Conservation (phyloP, 176 grass and related monocot species). For the Bothriochloa decipiens region DNA sequence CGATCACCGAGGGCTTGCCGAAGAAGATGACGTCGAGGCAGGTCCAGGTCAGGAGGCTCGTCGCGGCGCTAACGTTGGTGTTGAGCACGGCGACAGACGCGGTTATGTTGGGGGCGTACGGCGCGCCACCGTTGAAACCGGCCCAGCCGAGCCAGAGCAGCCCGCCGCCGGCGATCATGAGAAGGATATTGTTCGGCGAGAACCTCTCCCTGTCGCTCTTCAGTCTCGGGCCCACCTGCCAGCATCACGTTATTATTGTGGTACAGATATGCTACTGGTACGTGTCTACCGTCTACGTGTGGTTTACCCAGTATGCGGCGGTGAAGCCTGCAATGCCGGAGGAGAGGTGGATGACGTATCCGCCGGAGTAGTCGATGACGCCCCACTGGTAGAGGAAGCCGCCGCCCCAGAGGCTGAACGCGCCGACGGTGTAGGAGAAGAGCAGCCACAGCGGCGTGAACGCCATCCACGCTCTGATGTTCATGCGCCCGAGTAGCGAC, state of each 20-base stretch:
- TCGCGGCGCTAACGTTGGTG: constrained; percentile 69
- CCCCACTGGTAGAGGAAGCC: constrained; percentile 82
- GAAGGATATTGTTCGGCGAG: constrained; percentile 71
- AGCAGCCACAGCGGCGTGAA: constrained; percentile 75
- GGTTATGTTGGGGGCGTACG: constrained; percentile 57
- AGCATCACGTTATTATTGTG: neutral
- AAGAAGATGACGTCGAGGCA: constrained; percentile 79
- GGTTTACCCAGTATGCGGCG: constrained; percentile 84
- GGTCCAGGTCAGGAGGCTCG: constrained; percentile 81
- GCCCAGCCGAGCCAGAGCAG: constrained; percentile 83
- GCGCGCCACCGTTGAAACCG: constrained; percentile 77
- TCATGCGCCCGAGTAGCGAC: constrained; percentile 75
- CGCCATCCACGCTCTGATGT: constrained; percentile 83
- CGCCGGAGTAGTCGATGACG: constrained; percentile 92
- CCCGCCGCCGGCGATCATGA: constrained; percentile 73
- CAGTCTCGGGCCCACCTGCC: constrained; percentile 72
- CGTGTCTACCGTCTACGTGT: too few species aligned
- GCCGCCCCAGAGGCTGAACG: constrained; percentile 82
- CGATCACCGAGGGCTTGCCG: constrained; percentile 75
- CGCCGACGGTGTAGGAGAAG: constrained; percentile 74
- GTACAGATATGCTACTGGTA: neutral
- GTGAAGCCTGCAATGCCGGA: constrained; percentile 83
- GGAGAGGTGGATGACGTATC: constrained; percentile 90
- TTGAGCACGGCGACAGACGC: constrained; percentile 73
- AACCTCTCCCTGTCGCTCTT: constrained; percentile 73